Percentiles rank a stretch among this genome's conserved stretches.
These are phyloP conservation scores for Cadophora gregata DNA, from an alignment of 2,329 filamentous ascomycete genomes.

Conservation along the genomic window DNA sequence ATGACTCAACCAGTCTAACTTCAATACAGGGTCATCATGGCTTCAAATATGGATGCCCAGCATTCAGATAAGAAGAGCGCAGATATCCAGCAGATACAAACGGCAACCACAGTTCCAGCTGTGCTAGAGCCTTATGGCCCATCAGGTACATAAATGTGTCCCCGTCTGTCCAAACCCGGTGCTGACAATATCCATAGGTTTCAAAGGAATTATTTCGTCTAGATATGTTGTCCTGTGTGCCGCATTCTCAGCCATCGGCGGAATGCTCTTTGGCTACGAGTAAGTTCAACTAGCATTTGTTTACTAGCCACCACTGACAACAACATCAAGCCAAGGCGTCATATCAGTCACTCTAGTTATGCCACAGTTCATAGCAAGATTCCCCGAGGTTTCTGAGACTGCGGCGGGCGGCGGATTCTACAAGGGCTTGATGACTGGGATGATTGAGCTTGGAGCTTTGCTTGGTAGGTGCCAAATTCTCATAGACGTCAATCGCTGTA, in stretches of 20 bases:
- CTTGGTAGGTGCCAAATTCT: background rate
- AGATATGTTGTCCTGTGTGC: constrained; percentile 13
- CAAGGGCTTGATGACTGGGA: constrained; percentile 13
- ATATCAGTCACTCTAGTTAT: constrained; percentile 11
- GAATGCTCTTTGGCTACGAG: constrained; percentile 15
- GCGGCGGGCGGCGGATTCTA: constrained; percentile 7
- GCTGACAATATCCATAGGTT: background rate
- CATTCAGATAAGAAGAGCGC: background rate
- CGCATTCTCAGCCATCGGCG: constrained; percentile 13
- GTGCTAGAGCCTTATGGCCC: background rate
- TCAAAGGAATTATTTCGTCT: background rate
- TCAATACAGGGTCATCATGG: background rate
- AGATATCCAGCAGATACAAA: background rate
- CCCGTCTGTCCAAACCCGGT: background rate
- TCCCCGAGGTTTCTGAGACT: constrained; percentile 6
- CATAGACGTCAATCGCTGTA: no score
- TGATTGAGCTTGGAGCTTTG: constrained; percentile 12
- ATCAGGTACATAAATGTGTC: background rate
- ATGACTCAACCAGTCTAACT: background rate
- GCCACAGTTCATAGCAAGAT: constrained; percentile 13
- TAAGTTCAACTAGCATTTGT: background rate
- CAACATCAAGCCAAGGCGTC: background rate
- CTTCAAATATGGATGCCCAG: background rate
- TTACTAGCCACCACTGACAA: background rate
- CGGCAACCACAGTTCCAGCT: background rate